Base-by-base conservation (phyloP, 2,329 filamentous ascomycete genomes). In the Monosporascus cannonballus region DNA sequence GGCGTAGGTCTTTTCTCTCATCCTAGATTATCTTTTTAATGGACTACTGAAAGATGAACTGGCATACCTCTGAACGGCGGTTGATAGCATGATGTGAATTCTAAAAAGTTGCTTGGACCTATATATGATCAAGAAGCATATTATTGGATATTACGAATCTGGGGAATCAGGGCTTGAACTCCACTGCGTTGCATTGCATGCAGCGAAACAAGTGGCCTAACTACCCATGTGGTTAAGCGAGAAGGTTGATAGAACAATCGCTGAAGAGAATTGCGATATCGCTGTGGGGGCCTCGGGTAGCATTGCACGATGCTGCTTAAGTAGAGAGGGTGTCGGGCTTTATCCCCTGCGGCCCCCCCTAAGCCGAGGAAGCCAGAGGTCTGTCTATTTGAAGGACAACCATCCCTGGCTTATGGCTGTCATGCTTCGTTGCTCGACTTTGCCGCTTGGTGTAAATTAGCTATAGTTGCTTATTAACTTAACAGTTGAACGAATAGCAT, bases 201-300 rank as follows among this genome's bases (percentile, higher is more conserved):
- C 14, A 14, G 20, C 20, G 9, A 24, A 42, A 24, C 30, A 14
- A n/a, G 5, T 27, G 42, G 8, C 25, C 30, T 30, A 27, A 46
- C 24, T n/a, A 34, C 9, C 30, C 30, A 34, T 9, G 30, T 34
- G 4, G 11, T 14, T 34, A 14, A 17, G 42, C 14, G 24, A 27
- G 14, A 27, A 25, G 42, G 20, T 46, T 7, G 14, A 14, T 30
- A 24, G 25, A 46, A 27, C 15, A 47, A 36, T 51, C 17, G 24
- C 42, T 41, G 41, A 45, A 30, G 8, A 47, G 5, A 30, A 51
- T 54, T 62, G 56, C 58, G 56, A 60, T 54, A 62, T 59, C 54
- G 49, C 54, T 56, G 57, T 59, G 58, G 59, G 49, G 57, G 51
- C 45, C 54, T 51, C n/a, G 53, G 48, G 50, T 54, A 49, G 51